Evolutionary conservation across 331 rosid genomes (phyloP).

Genomic region (Pyracantha coccinea): DNA sequence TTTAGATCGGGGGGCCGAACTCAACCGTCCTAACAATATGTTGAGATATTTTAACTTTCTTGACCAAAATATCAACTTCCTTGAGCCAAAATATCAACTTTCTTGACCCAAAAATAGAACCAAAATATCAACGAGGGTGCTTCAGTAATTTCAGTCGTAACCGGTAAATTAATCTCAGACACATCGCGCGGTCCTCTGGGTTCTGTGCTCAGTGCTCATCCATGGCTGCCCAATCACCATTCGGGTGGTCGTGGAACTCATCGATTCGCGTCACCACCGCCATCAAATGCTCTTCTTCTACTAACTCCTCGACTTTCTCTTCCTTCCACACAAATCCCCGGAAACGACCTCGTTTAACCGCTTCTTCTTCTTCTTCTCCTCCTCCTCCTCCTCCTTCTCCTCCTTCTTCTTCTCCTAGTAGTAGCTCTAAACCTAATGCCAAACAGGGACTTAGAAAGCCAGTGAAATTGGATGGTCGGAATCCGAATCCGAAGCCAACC

Average conservation of each 20-base stretch:
- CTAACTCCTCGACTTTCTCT: not conserved
- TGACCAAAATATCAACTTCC: too few species aligned
- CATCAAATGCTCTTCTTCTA: conserved; percentile 10
- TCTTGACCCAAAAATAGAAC: too few species aligned
- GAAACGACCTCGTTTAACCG: conserved; percentile 27
- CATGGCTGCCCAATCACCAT: conserved; percentile 35
- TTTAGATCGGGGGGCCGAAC: too few species aligned
- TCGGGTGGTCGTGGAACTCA: conserved; percentile 13
- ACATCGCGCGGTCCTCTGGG: not conserved
- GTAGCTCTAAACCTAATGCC: not conserved
- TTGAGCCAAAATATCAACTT: too few species aligned
- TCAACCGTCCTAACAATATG: too few species aligned
- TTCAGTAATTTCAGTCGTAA: not conserved
- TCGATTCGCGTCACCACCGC: not conserved
- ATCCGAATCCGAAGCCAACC: conserved; percentile 6
- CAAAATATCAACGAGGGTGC: not conserved
- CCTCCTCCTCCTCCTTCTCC: conserved; percentile 9
- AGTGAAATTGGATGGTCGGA: not conserved
- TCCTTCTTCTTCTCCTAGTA: conserved; percentile 5
- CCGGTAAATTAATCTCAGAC: not conserved
- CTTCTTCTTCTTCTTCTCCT: conserved; percentile 13
- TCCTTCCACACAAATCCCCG: not conserved
- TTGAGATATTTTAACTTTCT: not conserved
- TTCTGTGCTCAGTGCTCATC: not conserved
- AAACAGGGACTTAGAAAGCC: conserved; percentile 8